Base-by-base conservation (phyloP, 1,139 yeast genomes). In the Diutina rugosa region DNA sequence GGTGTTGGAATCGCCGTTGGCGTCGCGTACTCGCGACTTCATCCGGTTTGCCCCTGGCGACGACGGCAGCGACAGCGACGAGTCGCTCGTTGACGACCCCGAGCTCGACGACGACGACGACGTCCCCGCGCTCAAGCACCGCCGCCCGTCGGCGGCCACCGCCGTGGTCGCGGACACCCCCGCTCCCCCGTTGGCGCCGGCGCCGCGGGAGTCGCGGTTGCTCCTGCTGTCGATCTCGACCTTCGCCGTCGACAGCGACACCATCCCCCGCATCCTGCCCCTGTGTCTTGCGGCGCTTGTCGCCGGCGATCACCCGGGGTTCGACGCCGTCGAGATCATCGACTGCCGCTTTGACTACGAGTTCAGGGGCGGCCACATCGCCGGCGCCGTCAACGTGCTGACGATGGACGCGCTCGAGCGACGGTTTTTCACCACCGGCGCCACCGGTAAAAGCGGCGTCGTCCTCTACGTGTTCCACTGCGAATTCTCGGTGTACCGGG, bases 311-410 rank as follows among this genome's bases (percentile, higher is more conserved):
- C n/a, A 10, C 8, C n/a, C 44, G n/a, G 53, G 73, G 55, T 91
- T 85, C 66, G 85, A 84, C 61, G 81, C 83, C 47, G 74, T 80
- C 55, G 64, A 81, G 7, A 72, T 93, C 45, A 76, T 95, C 14
- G 99, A 93, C 70, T 90, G 98, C 67, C 80, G 99, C 56, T 93
- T 93, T 65, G 90, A 85, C 63, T 93, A 93, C 72, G 99, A 93
- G 69, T 95, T 72, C 68, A 77, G 80, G 47, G 98, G 99, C 32
- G 99, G 99, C 41, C 99, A 95, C 69, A 89, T 93, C 55, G 79
- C 77, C 52, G 85, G 88, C 54, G 96, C 99, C 12, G 64, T 87
- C 57, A 93, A 93, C 67, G 76, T 90, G 48, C 83, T 88, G 51
- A 79, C 87, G 54, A 85, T 87, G 62, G 81, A 80, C 58, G 84